phyloP scores from a whole-genome alignment of 768 basidiomycete species.

The Lactarius sp. region DNA sequence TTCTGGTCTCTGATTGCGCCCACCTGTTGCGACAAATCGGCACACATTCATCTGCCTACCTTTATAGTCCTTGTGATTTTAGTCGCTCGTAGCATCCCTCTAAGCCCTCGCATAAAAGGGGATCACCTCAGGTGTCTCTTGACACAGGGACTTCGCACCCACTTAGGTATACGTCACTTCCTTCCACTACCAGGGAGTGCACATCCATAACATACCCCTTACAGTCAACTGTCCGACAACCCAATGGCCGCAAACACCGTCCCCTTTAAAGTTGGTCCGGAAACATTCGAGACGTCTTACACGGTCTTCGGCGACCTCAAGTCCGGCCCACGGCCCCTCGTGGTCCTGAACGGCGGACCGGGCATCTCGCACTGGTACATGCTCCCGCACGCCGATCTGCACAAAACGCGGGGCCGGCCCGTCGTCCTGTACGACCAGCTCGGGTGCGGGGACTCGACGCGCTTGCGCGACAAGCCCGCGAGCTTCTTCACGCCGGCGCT shows the following conservation, averaged over 20 bases:
- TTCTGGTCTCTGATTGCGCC: neutral
- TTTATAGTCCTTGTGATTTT: neutral
- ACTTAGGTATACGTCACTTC: too few species aligned
- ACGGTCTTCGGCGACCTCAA: conserved; percentile 11
- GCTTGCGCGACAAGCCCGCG: conserved; percentile 43
- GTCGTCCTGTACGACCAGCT: conserved; percentile 40
- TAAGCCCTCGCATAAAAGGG: neutral
- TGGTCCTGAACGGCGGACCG: conserved; percentile 11
- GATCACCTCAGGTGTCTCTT: neutral
- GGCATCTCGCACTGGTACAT: conserved; percentile 15
- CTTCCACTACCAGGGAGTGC: neutral
- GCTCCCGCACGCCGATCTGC: conserved; percentile 9
- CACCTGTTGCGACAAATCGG: neutral
- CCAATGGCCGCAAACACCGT: neutral
- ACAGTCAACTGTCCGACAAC: neutral
- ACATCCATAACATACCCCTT: too few species aligned
- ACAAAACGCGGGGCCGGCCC: neutral
- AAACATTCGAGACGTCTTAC: conserved; percentile 17
- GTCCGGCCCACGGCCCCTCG: neutral
- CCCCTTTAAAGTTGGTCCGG: conserved; percentile 23
- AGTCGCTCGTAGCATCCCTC: neutral
- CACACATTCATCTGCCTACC: too few species aligned
- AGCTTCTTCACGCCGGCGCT: conserved; percentile 48
- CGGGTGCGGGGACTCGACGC: conserved; percentile 50
- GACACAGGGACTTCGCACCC: neutral